Evolutionary conservation across 768 basidiomycete genomes (phyloP).

Genomic region (Serendipita indica): DNA sequence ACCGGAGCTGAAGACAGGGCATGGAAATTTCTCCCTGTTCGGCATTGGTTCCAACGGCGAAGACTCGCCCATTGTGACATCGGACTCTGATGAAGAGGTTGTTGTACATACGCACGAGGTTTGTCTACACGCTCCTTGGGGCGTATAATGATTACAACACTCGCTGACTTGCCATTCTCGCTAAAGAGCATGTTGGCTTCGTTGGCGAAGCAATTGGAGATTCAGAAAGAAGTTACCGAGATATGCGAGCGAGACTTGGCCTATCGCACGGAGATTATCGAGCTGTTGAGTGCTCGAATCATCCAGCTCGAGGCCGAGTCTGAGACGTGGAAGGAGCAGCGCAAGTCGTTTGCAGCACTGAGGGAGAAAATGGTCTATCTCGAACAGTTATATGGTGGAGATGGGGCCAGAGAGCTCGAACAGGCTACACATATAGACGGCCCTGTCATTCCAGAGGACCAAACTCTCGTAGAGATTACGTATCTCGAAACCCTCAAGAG

Average conservation of each 20-base stretch:
- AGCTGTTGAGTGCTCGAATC: neutral
- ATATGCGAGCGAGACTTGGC: neutral
- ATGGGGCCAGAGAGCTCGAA: neutral
- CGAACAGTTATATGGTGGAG: constrained; percentile 1
- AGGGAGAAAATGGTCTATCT: constrained; percentile 2
- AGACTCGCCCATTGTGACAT: neutral
- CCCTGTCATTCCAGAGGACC: neutral
- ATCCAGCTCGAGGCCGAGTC: constrained; percentile 2
- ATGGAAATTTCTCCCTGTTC: neutral
- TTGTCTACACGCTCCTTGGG: too few species aligned
- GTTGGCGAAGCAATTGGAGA: constrained; percentile 6
- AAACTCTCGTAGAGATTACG: neutral
- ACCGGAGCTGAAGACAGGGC: neutral
- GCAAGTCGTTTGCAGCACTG: neutral
- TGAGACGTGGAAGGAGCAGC: neutral
- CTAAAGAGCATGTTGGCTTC: neutral
- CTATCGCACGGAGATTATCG: constrained; percentile 5
- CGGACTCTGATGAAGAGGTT: constrained; percentile 1
- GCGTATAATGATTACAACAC: neutral
- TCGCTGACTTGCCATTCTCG: neutral
- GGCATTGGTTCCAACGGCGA: neutral
- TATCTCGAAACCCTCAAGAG: neutral
- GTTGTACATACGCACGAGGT: constrained; percentile 6
- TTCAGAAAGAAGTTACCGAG: neutral
- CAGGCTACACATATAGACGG: neutral